Conservation (phyloP, 495 filamentous ascomycete genomes). For the Thozetella sp. region DNA sequence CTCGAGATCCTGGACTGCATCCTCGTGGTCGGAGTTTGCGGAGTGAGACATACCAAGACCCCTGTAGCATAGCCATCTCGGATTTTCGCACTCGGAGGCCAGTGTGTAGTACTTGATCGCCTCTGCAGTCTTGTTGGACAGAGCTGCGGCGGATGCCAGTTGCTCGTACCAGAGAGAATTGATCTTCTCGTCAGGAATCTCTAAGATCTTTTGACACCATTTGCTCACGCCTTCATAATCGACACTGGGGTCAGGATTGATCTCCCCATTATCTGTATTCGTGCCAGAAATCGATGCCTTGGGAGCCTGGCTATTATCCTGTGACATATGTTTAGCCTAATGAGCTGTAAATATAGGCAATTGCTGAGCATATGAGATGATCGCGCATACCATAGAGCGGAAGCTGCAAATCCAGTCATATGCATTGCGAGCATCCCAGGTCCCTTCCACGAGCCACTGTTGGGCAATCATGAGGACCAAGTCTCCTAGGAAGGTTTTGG, state of each 20-base stretch:
- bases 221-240: not conserved
- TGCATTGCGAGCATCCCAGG: too few relatives aligned
- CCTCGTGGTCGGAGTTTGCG: not conserved
- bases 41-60: not conserved
- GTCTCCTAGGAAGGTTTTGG: too few relatives aligned
- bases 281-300: not conserved
- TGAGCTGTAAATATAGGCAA: too few relatives aligned
- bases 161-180: constrained; percentile 8
- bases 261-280: not conserved
- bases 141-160: not conserved
- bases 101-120: constrained; percentile 4
- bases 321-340: too few relatives aligned
- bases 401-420: too few relatives aligned
- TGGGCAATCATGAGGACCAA: too few relatives aligned
- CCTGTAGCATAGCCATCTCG: constrained; percentile 6
- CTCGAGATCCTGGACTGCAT: not conserved
- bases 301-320: not conserved
- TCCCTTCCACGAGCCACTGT: too few relatives aligned
- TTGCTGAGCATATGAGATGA: too few relatives aligned
- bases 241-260: not conserved
- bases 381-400: too few relatives aligned
- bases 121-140: not conserved
- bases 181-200: not conserved
- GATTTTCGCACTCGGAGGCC: not conserved
- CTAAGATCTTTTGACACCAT: constrained; percentile 8